phyloP scores from a whole-genome alignment of 768 basidiomycete species.

The Trametes coccinea region DNA sequence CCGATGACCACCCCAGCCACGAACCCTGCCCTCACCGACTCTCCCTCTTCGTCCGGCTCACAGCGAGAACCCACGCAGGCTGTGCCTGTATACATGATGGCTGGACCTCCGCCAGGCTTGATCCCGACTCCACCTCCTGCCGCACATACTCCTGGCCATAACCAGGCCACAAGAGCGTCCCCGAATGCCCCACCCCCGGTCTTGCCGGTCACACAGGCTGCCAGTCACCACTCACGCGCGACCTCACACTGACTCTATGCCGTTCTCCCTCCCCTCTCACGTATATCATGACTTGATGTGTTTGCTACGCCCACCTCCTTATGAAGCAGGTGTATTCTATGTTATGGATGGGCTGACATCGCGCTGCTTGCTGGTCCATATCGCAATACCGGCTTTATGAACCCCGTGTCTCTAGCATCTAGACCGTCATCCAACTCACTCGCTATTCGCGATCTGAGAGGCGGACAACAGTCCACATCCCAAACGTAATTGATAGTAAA shows the following conservation, averaged over 20 bases:
- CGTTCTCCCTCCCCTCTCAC: neutral
- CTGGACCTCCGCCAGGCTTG: slow-evolving; percentile 21
- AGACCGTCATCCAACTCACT: neutral
- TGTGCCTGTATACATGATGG: slow-evolving; percentile 27
- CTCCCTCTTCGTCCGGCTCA: neutral
- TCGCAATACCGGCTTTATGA: neutral
- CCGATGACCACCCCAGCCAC: slow-evolving; percentile 13
- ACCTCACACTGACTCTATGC: neutral
- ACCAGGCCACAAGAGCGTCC: slow-evolving; percentile 1
- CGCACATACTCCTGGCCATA: neutral
- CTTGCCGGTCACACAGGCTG: neutral
- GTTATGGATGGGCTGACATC: neutral
- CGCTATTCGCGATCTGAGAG: slow-evolving; percentile 3
- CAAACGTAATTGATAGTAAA: neutral
- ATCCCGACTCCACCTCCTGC: slow-evolving; percentile 17
- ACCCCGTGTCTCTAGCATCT: slow-evolving; percentile 1
- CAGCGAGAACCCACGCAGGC: slow-evolving; percentile 16
- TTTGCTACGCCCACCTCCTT: neutral
- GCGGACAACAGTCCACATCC: slow-evolving; percentile 3
- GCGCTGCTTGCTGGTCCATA: neutral
- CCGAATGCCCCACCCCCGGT: slow-evolving; percentile 7
- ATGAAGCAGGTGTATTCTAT: neutral
- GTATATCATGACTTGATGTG: neutral
- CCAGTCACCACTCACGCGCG: slow-evolving; percentile 1
- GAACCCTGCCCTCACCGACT: neutral